Conservation (phyloP, 1,139 yeast genomes). For the Groenewaldozyma auringiensis region DNA sequence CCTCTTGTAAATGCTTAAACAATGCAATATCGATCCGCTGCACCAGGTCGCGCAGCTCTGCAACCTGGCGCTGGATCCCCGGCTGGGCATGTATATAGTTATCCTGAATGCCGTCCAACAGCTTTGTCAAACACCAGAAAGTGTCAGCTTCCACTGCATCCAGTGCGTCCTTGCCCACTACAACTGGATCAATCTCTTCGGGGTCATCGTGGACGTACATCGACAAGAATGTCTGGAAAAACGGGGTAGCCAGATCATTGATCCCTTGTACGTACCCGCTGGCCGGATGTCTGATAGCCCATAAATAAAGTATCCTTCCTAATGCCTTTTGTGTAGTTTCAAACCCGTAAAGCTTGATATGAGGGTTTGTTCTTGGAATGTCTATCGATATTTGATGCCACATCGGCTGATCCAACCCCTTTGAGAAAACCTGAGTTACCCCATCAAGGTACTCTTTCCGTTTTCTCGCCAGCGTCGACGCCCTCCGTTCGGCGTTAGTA, state of each 20-base stretch:
- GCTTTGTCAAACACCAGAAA: conserved; percentile 89
- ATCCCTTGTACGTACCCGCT: conserved; percentile 99
- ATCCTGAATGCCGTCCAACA: conserved; percentile 90
- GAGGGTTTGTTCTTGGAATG: conserved; percentile 91
- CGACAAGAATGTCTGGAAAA: conserved; percentile 76
- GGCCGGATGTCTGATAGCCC: conserved; percentile 98
- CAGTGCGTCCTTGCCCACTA: conserved; percentile 48
- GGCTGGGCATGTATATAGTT: conserved; percentile 98
- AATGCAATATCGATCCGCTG: conserved; percentile 70
- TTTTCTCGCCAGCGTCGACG: conserved; percentile 61
- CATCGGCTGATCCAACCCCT: conserved; percentile 63
- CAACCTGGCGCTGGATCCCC: conserved; percentile 87
- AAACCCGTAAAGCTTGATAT: conserved; percentile 60
- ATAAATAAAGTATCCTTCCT: conserved; percentile 73
- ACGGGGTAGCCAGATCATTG: conserved; percentile 90
- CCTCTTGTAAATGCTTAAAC: conserved; percentile 64
- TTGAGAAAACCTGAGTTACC: conserved; percentile 50
- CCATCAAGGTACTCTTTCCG: conserved; percentile 84
- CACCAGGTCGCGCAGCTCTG: conserved; percentile 67
- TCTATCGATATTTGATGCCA: conserved; percentile 97
- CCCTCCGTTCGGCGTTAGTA: conserved; percentile 70
- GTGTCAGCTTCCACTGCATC: conserved; percentile 83
- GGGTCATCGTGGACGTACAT: conserved; percentile 51
- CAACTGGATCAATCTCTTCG: conserved; percentile 53
- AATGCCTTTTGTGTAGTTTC: conserved; percentile 66